Evolutionary conservation across 805 yeast species (phyloP), one percentile per base, ranked within the genome.

Genomic region (Saccharomyces paradoxus): DNA sequence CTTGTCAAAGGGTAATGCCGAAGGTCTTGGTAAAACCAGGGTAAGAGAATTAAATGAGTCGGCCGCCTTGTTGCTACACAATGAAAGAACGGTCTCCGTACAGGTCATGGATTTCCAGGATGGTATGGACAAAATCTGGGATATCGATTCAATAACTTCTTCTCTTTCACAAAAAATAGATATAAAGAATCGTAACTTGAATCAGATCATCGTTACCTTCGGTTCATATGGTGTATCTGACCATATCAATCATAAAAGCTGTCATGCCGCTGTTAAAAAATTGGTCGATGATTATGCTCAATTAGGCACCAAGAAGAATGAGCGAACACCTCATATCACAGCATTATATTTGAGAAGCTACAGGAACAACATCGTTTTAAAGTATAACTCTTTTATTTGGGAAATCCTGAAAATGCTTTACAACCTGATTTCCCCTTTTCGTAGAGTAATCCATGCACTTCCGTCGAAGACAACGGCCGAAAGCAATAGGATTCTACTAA

Each of bases 221-320:
- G 99, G 94, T 71, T 77, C 77, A 41, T 50, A 63, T 22, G 99
- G 99, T 0, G 86, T 94, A 2, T 89, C 97, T 0, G 75, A 78
- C 50, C 99, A 94, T 70, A 79, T 87, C n/a, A 94, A 94, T 69
- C 99, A 94, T 69, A 81, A 74, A 27, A 78, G 91, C 0, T 69
- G 88, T 50, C 77, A 73, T 65, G 63, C 75, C 50, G 90, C 86
- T 2, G 79, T 77, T 12, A 57, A 59, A 30, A 66, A 60, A 4
- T 50, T 60, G 31, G 12, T 48, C 28, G 50, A 17, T 6, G 29
- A 29, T 7, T 50, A 26, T 31, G 54, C 55, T 46, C 53, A 52
- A 30, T 24, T 44, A 6, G 32, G 22, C 13, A 41, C n/a, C 27
- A 17, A n/a, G n/a, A 13, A 50, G 21, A 27, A 53, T 51, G 30